Base-by-base conservation (phyloP, 139 green algal species). In the Haematococcus lacustris region DNA sequence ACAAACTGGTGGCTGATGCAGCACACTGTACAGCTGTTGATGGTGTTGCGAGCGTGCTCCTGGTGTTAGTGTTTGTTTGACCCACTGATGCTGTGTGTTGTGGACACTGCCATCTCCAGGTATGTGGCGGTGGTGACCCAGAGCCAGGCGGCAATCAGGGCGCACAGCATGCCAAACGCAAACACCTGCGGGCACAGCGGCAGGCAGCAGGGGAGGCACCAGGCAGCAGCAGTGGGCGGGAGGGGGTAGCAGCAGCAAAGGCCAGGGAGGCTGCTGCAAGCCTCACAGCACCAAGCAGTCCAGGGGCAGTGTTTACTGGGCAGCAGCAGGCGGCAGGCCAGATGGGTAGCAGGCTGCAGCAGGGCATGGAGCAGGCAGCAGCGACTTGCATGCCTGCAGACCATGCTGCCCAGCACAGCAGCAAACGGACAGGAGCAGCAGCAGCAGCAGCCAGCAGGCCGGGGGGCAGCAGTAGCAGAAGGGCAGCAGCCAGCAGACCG, bases 21-120 rank as follows among this genome's bases (percentile, higher is more conserved):
- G n/a, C n/a, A n/a, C n/a, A n/a, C n/a, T n/a, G n/a, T n/a, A n/a
- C n/a, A n/a, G n/a, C n/a, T n/a, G n/a, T n/a, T n/a, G n/a, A n/a
- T n/a, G n/a, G n/a, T n/a, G n/a, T n/a, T n/a, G n/a, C n/a, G 17
- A 47, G 47, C 34, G 34, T 43, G 68, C 13, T 63, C 17, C 25
- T 34, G 17, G 53, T 63, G 25, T 30, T 25, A 32, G 21, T 30
- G 6, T 9, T 25, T 23, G 61, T 43, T 39, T 26, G 33, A 3
- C 71, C 70, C 40, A 70, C 68, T 66, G 39, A 75, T 51, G 35
- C 74, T 84, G 68, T 88, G 86, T 23, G 86, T 91, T 26, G 82
- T 88, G 66, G 76, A 86, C 62, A 90, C 85, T 13, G 82, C 80
- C 59, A 88, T 71, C 64, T 81, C 75, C 30, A 82, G 53, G 70